Base-by-base conservation (phyloP, 1,284 basidiomycete genomes). In the Trichosporon faecale region DNA sequence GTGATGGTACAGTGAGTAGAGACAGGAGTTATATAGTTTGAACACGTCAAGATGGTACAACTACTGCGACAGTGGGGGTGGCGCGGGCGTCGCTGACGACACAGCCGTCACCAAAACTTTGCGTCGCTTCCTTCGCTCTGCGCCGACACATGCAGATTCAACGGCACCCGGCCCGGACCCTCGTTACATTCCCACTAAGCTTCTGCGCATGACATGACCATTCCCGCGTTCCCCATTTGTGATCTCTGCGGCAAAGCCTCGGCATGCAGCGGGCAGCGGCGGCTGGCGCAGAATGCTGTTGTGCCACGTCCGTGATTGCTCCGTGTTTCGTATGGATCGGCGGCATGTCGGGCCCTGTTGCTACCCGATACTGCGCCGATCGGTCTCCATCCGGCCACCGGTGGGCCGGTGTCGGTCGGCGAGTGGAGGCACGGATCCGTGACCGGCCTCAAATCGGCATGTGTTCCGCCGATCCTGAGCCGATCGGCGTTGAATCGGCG, bases 1-100 rank as follows among this genome's bases (percentile, higher is more conserved):
- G 72, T 66, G 66, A 71, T 74, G 23, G 29, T 69, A 65, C 46
- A 35, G 8, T 49, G 40, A 44, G 9, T 11, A 14, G 40, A 44
- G 40, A 14, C n/a, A 14, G 6, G 40, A 33, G 40, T 44, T 14
- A n/a, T 33, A 18, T 12, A 11, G 5, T 33, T 9, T 33, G 33
- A 9, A 33, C 33, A 33, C 9, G 33, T n/a, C n/a, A n/a, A n/a
- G n/a, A n/a, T n/a, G n/a, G n/a, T n/a, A n/a, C n/a, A n/a, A 33
- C 33, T 4, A 9, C 33, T 33, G 33, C 33, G 33, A n/a, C 9
- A 5, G 37, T 4, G 12, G 4, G 37, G 37, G 37, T 40, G 37
- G 37, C 37, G 37, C 37, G 37, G 37, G 14, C 12, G 11, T 35
- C 14, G 16, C 37, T 12, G 37, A 12, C 37, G 16, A 40, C 37